Base-by-base conservation (phyloP, 208 protist species). In the Herpetomonas muscarum region DNA sequence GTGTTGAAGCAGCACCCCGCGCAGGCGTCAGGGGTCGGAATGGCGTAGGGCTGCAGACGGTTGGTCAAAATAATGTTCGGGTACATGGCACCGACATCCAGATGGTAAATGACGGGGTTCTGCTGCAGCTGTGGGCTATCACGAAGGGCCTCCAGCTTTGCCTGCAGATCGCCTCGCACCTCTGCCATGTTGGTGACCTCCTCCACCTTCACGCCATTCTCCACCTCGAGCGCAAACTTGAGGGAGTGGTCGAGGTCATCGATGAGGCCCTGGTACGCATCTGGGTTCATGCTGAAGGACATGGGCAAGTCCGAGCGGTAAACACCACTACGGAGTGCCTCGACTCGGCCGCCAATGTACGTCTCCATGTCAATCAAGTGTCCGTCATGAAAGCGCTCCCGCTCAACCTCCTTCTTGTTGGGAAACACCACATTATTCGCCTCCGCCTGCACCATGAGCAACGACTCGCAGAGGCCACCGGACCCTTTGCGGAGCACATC, bases 11-110 rank as follows among this genome's bases (percentile, higher is more conserved):
- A 96, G 78, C 98, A 99, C 1, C 78, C 81, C 0, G 98, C 95
- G 81, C 98, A 99, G 5, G 90, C 92, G 29, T 94, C 79, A n/a
- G 97, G 82, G 46, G 85, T 81, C 1, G 98, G 92, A 37, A 99
- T 94, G 12, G 98, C 92, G 58, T 95, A 91, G 24, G 98, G 98
- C 76, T 99, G 98, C 7, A 99, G 90, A 36, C 99, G 84, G 67
- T 99, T 99, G 0, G 99, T 99, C 12, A 99, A 77, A 68, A 99
- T 99, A 76, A 99, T 99, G 75, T 99, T 99, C 0, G 99, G 99
- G 86, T 99, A 99, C 99, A 99, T 99, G 26, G 99, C 99, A 24
- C 88, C 91, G 4, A 99, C 98, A 63, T 99, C 99, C 1, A 99
- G 74, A 80, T 99, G 99, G 69, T 99, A 99, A 46, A 99, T 99